Conservation (phyloP, 2,329 filamentous ascomycete species). For the Paecilomyces dactylethromorphus region DNA sequence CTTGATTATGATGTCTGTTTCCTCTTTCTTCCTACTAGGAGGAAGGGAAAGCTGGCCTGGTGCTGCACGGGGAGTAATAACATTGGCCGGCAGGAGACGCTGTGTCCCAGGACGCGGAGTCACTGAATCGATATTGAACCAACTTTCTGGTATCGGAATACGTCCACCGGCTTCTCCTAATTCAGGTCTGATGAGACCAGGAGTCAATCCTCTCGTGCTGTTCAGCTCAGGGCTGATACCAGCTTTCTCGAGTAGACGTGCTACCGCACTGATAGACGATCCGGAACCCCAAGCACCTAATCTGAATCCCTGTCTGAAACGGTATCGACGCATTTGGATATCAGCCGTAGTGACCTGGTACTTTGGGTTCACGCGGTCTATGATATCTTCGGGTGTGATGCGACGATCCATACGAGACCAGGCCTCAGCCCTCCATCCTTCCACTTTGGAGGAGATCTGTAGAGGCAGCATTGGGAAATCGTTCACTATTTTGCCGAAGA, state of each 20-base stretch:
- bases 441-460: conserved; percentile 14
- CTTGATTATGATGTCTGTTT: background rate
- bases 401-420: conserved; percentile 18
- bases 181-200: conserved; percentile 13
- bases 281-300: conserved; percentile 9
- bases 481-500: conserved; percentile 10
- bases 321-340: conserved; percentile 8
- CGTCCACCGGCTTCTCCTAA: conserved; percentile 14
- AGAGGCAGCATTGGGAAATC: conserved; percentile 9
- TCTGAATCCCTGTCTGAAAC: conserved; percentile 9
- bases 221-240: conserved; percentile 9
- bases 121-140: background rate
- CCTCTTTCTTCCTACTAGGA: background rate
- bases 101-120: background rate
- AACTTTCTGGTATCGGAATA: conserved; percentile 8
- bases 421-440: conserved; percentile 19
- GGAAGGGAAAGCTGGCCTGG: background rate
- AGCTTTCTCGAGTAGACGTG: conserved; percentile 2
- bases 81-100: background rate
- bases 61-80: background rate
- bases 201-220: conserved; percentile 16
- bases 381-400: conserved; percentile 15
- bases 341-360: conserved; percentile 2
- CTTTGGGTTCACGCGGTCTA: conserved; percentile 14
- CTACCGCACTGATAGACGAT: conserved; percentile 4